phyloP scores from a whole-genome alignment of 768 basidiomycete genomes.

The Obba rivulosa region DNA sequence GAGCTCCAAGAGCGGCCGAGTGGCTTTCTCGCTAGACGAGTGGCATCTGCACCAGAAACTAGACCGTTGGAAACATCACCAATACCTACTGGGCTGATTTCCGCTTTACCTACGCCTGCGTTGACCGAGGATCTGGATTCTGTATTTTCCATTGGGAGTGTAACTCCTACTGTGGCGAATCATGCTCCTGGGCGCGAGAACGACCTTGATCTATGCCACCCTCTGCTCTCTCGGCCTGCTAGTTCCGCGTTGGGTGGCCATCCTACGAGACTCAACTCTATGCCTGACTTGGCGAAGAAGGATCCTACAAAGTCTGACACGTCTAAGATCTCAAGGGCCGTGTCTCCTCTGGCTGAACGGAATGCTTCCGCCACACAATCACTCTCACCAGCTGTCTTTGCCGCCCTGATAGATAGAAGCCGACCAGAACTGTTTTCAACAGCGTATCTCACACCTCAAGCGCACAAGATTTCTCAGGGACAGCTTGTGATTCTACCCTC shows the following conservation, averaged over 20 bases:
- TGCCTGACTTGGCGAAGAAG: too few species aligned
- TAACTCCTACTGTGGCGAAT: neutral
- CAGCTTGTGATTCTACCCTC: conserved; percentile 48
- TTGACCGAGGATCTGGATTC: conserved; percentile 7
- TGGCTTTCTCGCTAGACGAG: neutral
- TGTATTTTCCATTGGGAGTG: conserved; percentile 6
- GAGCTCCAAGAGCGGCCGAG: too few species aligned
- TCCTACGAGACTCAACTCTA: neutral
- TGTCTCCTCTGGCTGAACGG: too few species aligned
- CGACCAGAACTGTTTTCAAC: conserved; percentile 23
- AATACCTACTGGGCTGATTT: neutral
- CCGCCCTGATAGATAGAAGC: too few species aligned
- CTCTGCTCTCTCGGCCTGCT: neutral
- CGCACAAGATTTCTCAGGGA: conserved; percentile 44
- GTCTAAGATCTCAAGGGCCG: too few species aligned
- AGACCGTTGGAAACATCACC: neutral
- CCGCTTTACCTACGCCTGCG: conserved; percentile 7
- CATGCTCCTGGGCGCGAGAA: neutral
- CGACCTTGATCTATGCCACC: neutral
- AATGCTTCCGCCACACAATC: too few species aligned
- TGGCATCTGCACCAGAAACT: conserved; percentile 8
- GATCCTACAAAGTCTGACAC: too few species aligned
- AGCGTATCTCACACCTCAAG: conserved; percentile 20
- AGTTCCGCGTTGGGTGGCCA: neutral
- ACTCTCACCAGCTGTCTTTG: neutral